Percentiles rank a stretch among this genome's conserved stretches.
Evolutionary conservation across 2,329 filamentous ascomycete species (phyloP).

Genomic region (Aspergillus quadricinctus): DNA sequence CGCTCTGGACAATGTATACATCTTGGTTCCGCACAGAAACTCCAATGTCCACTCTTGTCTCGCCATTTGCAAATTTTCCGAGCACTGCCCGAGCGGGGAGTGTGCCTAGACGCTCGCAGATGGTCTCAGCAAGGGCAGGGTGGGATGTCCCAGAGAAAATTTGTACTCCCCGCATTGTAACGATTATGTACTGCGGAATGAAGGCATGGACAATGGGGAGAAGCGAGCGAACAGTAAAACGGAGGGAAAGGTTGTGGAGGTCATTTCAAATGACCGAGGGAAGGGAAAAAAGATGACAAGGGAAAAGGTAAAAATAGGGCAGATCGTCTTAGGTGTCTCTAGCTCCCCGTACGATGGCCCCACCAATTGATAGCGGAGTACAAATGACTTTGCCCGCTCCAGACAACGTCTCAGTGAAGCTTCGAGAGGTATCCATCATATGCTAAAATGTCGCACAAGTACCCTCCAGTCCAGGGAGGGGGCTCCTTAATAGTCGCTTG

Average conservation of each 20-base stretch:
- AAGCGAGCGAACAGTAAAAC: constrained; percentile 8
- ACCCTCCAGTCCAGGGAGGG: constrained; percentile 79
- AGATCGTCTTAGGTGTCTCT: constrained; percentile 9
- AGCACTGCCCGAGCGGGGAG: constrained; percentile 57
- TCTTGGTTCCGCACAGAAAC: constrained; percentile 87
- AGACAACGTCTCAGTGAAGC: not conserved
- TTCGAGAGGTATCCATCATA: not conserved
- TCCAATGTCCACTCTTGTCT: constrained; percentile 65
- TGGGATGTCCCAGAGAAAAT: constrained; percentile 66
- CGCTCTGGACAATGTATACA: constrained; percentile 97
- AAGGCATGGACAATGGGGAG: constrained; percentile 13
- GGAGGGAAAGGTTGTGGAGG: constrained; percentile 3
- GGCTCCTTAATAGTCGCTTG: constrained; percentile 93
- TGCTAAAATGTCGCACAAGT: constrained; percentile 50
- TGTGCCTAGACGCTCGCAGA: constrained; percentile 62
- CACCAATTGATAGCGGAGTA: constrained; percentile 1
- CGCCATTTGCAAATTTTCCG: constrained; percentile 65
- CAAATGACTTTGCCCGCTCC: not conserved
- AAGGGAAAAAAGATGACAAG: constrained; percentile 12
- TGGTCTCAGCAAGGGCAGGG: constrained; percentile 59
- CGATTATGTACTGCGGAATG: constrained; percentile 7
- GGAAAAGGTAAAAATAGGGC: constrained; percentile 4
- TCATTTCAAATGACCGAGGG: constrained; percentile 7
- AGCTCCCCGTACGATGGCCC: constrained; percentile 10
- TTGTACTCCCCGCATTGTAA: constrained; percentile 60